Conservation (phyloP, 2,329 filamentous ascomycete species). For the Myriosclerotinia duriaeana region DNA sequence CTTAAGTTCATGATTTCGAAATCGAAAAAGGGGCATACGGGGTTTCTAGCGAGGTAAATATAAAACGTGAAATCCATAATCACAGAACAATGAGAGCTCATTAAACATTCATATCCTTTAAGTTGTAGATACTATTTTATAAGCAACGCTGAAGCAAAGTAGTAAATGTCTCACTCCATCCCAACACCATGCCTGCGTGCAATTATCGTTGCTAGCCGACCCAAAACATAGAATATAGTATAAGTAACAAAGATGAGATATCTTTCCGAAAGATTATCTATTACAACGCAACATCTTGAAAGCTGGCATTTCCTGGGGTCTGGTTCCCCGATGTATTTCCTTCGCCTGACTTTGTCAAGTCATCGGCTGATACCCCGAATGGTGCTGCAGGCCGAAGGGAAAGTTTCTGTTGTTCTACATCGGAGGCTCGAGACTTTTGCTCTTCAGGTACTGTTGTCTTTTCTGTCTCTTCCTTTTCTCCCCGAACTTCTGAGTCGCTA, state of each 20-base stretch:
- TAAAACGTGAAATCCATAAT: slow-evolving; percentile 12
- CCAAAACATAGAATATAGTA: slow-evolving; percentile 18
- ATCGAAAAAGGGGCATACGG: neutral
- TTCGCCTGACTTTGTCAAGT: slow-evolving; percentile 43
- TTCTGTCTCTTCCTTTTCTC: slow-evolving; percentile 39
- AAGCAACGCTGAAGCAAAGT: slow-evolving; percentile 5
- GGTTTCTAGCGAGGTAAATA: slow-evolving; percentile 2
- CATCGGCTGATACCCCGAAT: slow-evolving; percentile 38
- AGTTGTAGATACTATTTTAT: slow-evolving; percentile 5
- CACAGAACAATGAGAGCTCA: slow-evolving; percentile 17
- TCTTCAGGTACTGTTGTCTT: slow-evolving; percentile 46
- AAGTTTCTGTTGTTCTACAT: slow-evolving; percentile 55
- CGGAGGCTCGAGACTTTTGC: slow-evolving; percentile 57
- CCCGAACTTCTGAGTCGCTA: slow-evolving; percentile 31
- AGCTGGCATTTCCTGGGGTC: slow-evolving; percentile 57
- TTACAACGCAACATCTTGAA: slow-evolving; percentile 63
- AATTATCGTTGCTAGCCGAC: slow-evolving; percentile 2
- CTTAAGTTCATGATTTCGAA: neutral
- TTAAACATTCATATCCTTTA: slow-evolving; percentile 18
- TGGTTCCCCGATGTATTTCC: slow-evolving; percentile 42
- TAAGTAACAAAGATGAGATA: slow-evolving; percentile 18
- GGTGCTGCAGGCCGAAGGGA: slow-evolving; percentile 47
- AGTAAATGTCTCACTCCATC: slow-evolving; percentile 12
- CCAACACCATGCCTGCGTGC: slow-evolving; percentile 20
- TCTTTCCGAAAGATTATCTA: slow-evolving; percentile 13